Evolutionary conservation across 441 rosid genomes (phyloP), one percentile per base, ranked within the genome.

Genomic region (Arabidopsis hybrid): DNA sequence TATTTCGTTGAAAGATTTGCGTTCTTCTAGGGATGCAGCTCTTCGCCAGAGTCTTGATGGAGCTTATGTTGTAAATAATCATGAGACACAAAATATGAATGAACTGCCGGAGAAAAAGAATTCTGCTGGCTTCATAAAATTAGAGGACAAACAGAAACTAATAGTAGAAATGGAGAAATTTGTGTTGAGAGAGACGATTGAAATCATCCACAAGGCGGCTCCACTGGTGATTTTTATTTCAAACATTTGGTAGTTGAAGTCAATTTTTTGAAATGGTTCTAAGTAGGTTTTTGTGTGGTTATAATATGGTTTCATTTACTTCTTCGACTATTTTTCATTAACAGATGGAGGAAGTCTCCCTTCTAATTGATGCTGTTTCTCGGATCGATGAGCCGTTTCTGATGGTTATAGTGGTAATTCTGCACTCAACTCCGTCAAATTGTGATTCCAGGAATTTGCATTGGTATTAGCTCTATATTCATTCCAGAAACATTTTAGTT

Each of bases 371-470:
- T 83, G 96, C 96, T 26, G 86, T 85, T 77, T 84, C 98, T 81
- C 93, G 86, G 83, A 86, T 95, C 72, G 93, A 95, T 83, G 97
- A 91, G 87, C 98, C 99, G 38, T 90, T 92, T 88, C 85, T 89
- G 46, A 89, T 91, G 95, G 98, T 85, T 74, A 92, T 95, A 89
- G 98, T 91, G 96, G 98, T 95, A 95, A 92, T 89, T 87, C 93
- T 85, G 97, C 87, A 95, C 97, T 91, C 95, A 95, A 88, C 91
- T 89, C 85, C 99, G 78, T 87, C 91, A 85, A 90, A 88, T 87
- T 95, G 91, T 92, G 96, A 95, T 91, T 88, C 95, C 92, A 82
- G 88, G 97, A 83, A 88, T 88, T 83, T 95, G 75, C 85, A 82
- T 89, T 85, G 96, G 91, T 92, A 92, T 91, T 89, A 86, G 93